These are phyloP conservation scores for Fusarium nisikadoi DNA, from an alignment of 2,329 filamentous ascomycete genomes.

Conservation along the genomic window DNA sequence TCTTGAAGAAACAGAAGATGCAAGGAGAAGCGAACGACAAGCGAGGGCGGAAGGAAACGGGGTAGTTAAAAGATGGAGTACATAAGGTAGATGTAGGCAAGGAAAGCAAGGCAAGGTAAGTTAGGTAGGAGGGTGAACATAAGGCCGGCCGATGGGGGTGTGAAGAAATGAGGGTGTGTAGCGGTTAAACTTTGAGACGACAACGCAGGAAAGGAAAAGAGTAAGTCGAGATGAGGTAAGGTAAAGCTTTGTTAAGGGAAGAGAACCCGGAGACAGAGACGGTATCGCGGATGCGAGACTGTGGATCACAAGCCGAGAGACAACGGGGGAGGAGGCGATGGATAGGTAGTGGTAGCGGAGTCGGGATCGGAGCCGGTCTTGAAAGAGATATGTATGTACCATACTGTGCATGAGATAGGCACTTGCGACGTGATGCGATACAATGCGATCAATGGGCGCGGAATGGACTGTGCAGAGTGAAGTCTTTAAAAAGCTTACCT, in stretches of 20 bases:
- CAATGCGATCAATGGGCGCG: constrained; percentile 17
- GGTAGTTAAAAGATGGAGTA: constrained; percentile 35
- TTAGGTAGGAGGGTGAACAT: constrained; percentile 30
- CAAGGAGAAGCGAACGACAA: constrained; percentile 20
- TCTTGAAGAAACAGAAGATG: constrained; percentile 21
- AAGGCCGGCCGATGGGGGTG: constrained; percentile 28
- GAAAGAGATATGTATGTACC: constrained; percentile 6
- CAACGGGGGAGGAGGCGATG: constrained; percentile 24
- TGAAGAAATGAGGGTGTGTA: constrained; percentile 25
- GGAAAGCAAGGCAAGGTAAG: neutral
- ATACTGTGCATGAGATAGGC: constrained; percentile 10
- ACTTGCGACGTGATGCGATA: neutral
- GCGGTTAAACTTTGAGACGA: constrained; percentile 40
- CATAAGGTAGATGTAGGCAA: constrained; percentile 19
- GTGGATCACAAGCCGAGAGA: constrained; percentile 38
- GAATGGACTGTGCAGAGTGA: constrained; percentile 6
- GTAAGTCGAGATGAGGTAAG: neutral
- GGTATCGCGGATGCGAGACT: constrained; percentile 34
- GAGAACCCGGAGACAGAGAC: constrained; percentile 24
- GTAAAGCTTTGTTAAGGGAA: constrained; percentile 16
- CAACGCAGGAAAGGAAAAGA: constrained; percentile 23
- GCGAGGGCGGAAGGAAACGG: constrained; percentile 33
- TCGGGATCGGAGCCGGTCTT: constrained; percentile 34
- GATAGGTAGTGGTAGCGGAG: constrained; percentile 31
- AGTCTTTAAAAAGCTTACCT: constrained; percentile 19